Base-by-base conservation (phyloP, 2,329 filamentous ascomycete genomes). In the Paracoccidioides brasiliensis region DNA sequence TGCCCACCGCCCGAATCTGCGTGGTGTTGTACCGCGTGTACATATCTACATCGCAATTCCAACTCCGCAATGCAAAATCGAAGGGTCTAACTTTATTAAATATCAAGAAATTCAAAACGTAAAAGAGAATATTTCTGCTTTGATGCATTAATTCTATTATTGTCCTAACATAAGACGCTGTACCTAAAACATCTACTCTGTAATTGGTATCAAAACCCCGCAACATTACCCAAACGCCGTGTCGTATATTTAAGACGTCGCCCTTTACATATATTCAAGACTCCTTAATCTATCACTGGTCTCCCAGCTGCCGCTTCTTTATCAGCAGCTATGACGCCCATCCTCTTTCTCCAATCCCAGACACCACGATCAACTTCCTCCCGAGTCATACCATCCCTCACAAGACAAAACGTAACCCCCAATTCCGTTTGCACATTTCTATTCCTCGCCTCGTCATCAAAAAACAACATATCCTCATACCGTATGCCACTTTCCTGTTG, bases 401-500 rank as follows among this genome's bases (percentile, higher is more conserved):
- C 85, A 52, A 96, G 72, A 66, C 82, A 83, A 81, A 97, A 95
- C 0, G 86, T 87, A 3, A 95, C 86, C 0, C 90, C 90, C 52
- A 96, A 65, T 48, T 78, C 74, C 1, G 67, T 72, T 70, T 85
- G 81, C 0, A 95, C 91, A 66, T 96, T 90, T 56, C 81, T 77
- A 66, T 97, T 97, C 58, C 91, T 75, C 53, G 78, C 77, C 78
- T 97, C 91, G 64, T 97, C 91, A 63, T 97, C 91, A 62, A 97
- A 97, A 70, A 97, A 97, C 38, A 97, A 69, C 85, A 97, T 95
- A 50, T 96, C 88, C 60, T 85, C 80, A 65, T 82, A 95, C 5
- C 75, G 73, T 2, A 96, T 70, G 1, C 82, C 83, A 12, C 85
- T 90, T 55, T 81, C 78, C 67, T 84, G 80, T 8, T 85, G 80